Conservation (phyloP, 495 filamentous ascomycete species). For the Neurospora cerealis region DNA sequence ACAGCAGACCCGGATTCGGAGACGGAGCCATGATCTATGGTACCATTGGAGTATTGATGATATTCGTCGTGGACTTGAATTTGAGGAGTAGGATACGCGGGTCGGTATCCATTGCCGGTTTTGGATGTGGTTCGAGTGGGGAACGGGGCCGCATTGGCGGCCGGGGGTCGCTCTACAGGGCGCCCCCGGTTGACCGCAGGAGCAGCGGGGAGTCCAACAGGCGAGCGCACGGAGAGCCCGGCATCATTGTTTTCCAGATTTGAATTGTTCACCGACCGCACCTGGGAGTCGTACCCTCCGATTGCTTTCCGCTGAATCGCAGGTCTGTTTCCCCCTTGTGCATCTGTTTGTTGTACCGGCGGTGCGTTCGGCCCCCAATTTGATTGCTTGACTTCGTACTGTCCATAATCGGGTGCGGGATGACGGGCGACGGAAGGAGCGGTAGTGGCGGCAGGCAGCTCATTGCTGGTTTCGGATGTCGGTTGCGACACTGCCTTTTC, state of each 20-base stretch:
- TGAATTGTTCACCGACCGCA: conserved; percentile 7
- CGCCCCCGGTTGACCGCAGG: conserved; percentile 8
- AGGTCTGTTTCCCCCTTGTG: conserved; percentile 4
- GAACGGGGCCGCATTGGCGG: neutral
- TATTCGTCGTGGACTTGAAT: neutral
- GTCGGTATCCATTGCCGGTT: neutral
- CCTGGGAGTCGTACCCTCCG: neutral
- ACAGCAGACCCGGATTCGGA: conserved; percentile 13
- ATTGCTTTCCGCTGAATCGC: conserved; percentile 3
- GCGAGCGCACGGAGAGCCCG: conserved; percentile 5
- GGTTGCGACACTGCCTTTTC: neutral
- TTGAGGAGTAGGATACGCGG: neutral
- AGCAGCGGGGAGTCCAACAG: conserved; percentile 9
- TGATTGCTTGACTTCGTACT: conserved; percentile 12
- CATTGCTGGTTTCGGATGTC: neutral
- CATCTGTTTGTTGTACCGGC: conserved; percentile 21
- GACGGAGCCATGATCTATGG: neutral
- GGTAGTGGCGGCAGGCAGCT: conserved; percentile 5
- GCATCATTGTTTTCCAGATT: conserved; percentile 2
- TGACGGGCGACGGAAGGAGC: conserved; percentile 9
- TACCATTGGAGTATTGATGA: neutral
- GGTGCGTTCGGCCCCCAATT: conserved; percentile 10
- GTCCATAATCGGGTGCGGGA: conserved; percentile 17
- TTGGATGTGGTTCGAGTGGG: neutral
- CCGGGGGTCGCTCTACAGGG: neutral